Percentiles rank a stretch among this genome's conserved stretches.
These are phyloP conservation scores for Pythium aphanidermatum DNA, from an alignment of 352 stramenopile species.

Conservation along the genomic window DNA sequence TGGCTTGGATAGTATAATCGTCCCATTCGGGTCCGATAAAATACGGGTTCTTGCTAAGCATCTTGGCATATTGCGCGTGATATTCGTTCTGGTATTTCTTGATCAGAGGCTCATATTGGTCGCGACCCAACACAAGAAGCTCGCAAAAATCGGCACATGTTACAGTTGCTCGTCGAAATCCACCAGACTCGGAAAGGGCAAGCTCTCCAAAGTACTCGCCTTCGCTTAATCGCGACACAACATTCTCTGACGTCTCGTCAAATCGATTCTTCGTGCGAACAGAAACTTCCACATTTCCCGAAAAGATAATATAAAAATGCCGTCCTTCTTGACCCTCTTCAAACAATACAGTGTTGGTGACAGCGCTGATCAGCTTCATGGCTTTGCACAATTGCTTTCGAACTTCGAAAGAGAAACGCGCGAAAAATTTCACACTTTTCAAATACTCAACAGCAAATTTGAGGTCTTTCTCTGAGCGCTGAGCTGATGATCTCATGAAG, in stretches of 20 bases:
- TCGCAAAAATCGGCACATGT: constrained; percentile 68
- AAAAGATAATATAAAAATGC: constrained; percentile 85
- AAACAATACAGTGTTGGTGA: constrained; percentile 78
- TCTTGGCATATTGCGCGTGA: constrained; percentile 69
- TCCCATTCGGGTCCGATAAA: constrained; percentile 78
- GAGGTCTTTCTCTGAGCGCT: constrained; percentile 77
- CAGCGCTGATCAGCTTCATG: constrained; percentile 67
- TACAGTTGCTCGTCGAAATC: constrained; percentile 65
- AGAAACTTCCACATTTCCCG: constrained; percentile 60
- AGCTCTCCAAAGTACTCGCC: constrained; percentile 79
- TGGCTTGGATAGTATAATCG: constrained; percentile 73
- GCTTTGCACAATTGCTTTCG: constrained; percentile 81
- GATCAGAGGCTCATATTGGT: constrained; percentile 81
- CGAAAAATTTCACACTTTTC: constrained; percentile 85
- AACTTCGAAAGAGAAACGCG: constrained; percentile 80
- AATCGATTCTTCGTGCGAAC: constrained; percentile 70
- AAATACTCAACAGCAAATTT: constrained; percentile 85
- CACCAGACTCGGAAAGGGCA: constrained; percentile 57
- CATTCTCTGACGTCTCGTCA: constrained; percentile 53
- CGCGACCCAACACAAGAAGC: constrained; percentile 60
- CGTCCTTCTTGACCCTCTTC: constrained; percentile 68
- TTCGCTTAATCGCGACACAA: constrained; percentile 58
- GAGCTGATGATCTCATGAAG: constrained; percentile 56
- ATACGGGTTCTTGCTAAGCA: constrained; percentile 70
- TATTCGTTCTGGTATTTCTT: constrained; percentile 84